Percentiles rank a stretch among this genome's conserved stretches.
These are phyloP conservation scores for Aspergillus eucalypticola DNA, from an alignment of 2,329 filamentous ascomycete species.

Conservation along the genomic window DNA sequence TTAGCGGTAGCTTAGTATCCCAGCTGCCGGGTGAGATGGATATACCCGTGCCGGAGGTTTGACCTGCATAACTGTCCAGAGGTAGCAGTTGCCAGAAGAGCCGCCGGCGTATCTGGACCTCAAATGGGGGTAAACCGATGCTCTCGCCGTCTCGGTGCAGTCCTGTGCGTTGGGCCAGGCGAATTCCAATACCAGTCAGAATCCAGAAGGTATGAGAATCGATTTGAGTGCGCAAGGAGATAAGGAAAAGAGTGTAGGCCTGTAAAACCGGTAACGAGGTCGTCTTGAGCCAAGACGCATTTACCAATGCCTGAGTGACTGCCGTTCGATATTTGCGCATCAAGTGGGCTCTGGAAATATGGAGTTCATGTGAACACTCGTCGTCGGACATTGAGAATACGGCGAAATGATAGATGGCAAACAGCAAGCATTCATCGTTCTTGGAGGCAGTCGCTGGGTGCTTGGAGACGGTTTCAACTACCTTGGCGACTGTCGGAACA, in stretches of 20 bases:
- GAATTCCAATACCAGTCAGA: slow-evolving; percentile 47
- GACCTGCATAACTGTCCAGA: slow-evolving; percentile 28
- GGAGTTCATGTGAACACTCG: slow-evolving; percentile 14
- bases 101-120: slow-evolving; percentile 41
- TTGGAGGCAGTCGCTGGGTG: slow-evolving; percentile 30
- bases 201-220: slow-evolving; percentile 56
- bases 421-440: slow-evolving; percentile 39
- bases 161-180: slow-evolving; percentile 51
- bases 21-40: slow-evolving; percentile 16
- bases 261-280: slow-evolving; percentile 19
- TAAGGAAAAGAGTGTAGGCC: slow-evolving; percentile 18
- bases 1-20: slow-evolving; percentile 44
- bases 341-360: neutral
- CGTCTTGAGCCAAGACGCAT: slow-evolving; percentile 22
- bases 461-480: slow-evolving; percentile 61
- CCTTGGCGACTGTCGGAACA: slow-evolving; percentile 66
- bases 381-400: slow-evolving; percentile 20
- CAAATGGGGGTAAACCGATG: slow-evolving; percentile 49
- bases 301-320: slow-evolving; percentile 16
- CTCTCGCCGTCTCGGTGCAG: slow-evolving; percentile 50
- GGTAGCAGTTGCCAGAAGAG: slow-evolving; percentile 30
- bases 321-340: slow-evolving; percentile 15
- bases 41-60: slow-evolving; percentile 30
- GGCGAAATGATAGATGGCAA: slow-evolving; percentile 26
- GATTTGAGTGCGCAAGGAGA: slow-evolving; percentile 34